Conservation (phyloP, 2,329 filamentous ascomycete genomes). For the Annulohypoxylon truncatum region DNA sequence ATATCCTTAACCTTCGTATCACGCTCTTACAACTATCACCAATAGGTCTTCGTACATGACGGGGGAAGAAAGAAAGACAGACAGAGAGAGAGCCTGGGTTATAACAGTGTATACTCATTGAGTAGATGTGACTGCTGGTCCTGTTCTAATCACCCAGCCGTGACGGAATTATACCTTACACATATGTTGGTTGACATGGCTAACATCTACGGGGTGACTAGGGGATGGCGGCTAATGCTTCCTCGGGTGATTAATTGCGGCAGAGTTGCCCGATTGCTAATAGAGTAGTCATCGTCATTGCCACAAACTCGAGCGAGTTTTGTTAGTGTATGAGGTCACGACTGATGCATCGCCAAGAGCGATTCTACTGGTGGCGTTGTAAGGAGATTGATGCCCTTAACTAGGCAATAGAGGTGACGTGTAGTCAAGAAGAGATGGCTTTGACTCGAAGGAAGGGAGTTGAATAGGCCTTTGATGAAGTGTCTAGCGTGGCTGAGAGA, state of each 20-base stretch:
- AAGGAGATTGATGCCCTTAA: neutral
- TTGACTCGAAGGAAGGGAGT: neutral
- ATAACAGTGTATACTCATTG: too few relatives aligned
- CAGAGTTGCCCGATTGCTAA: neutral
- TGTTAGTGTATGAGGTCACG: neutral
- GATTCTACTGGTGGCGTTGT: neutral
- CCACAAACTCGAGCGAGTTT: neutral
- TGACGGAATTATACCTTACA: neutral
- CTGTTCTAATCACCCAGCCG: neutral
- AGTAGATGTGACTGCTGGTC: neutral
- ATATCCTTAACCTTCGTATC: too few relatives aligned
- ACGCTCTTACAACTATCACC: too few relatives aligned
- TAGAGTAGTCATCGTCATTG: neutral
- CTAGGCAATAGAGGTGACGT: neutral
- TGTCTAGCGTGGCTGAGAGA: slow-evolving; percentile 24
- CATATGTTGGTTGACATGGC: neutral
- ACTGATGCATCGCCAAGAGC: slow-evolving; percentile 13
- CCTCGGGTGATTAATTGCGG: neutral
- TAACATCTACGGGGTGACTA: neutral
- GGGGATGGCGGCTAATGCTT: neutral
- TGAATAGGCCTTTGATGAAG: neutral
- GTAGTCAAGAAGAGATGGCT: slow-evolving; percentile 1
- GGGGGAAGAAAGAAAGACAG: too few relatives aligned
- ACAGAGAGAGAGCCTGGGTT: too few relatives aligned
- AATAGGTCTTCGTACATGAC: too few relatives aligned